phyloP scores from a whole-genome alignment of 192 early-diverging fungal genomes.

The Coemansia umbellata region DNA sequence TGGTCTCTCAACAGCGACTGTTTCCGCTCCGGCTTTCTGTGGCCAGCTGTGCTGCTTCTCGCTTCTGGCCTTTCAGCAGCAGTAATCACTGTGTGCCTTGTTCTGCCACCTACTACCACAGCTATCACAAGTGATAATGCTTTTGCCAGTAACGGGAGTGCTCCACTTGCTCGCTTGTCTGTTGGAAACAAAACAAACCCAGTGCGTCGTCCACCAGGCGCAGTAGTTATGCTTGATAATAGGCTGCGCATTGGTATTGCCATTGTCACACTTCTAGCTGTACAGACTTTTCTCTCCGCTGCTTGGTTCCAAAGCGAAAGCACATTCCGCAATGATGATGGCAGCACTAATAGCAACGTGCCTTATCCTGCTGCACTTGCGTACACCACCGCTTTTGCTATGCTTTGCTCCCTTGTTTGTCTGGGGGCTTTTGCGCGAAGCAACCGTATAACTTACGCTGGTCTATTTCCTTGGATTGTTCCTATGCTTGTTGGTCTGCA shows the following conservation, averaged over 20 bases:
- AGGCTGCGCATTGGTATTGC: background rate
- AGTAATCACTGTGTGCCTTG: background rate
- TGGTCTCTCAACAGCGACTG: conserved; percentile 22
- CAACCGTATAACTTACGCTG: background rate
- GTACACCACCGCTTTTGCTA: conserved; percentile 1
- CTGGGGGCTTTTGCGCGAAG: background rate
- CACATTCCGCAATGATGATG: background rate
- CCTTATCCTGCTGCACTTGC: background rate
- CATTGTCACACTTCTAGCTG: background rate
- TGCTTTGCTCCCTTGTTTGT: background rate
- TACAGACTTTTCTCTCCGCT: background rate
- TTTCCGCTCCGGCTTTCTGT: conserved; percentile 23
- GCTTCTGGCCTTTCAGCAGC: background rate
- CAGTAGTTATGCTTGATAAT: background rate
- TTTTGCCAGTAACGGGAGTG: background rate
- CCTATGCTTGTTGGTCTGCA: conserved; percentile 3
- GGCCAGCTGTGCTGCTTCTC: conserved; percentile 9
- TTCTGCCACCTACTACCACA: background rate
- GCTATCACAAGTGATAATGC: background rate
- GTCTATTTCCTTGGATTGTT: conserved; percentile 22
- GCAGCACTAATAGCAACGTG: background rate
- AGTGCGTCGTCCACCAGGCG: background rate
- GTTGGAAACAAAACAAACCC: background rate
- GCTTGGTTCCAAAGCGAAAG: background rate
- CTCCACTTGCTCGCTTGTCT: background rate